Base-by-base conservation (phyloP, 176 grass and related monocot species). In the Miscanthus lutarioriparius region DNA sequence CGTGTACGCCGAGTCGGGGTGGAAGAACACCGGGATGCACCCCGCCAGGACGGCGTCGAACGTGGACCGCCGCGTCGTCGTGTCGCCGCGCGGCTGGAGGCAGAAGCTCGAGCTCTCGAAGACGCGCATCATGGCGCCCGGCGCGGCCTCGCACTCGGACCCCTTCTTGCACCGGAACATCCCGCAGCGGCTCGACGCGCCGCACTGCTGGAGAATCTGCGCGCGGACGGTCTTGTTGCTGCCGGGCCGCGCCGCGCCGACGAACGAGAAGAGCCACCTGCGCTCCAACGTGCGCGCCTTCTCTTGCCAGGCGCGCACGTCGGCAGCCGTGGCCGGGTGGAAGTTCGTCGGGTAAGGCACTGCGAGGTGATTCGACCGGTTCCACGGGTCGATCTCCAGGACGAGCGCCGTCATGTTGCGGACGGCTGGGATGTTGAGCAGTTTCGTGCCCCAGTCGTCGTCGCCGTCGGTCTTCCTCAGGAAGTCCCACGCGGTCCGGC, bases 11-110 rank as follows among this genome's bases (percentile, higher is more conserved):
- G 92, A 90, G 8, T 77, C 43, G 0, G 87, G 90, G 67, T 82
- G 76, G 83, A 94, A 92, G 63, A 94, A 91, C 51, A 94, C 89
- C 2, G 89, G 92, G 35, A 94, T 86, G 77, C 92, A 94, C 12
- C 92, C 89, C 14, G 89, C 89, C 4, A 94, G 67, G 67, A 94
- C 82, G 54, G 87, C 71, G 81, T 94, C 92, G 80, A 94, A 94
- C 72, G 90, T 83, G 28, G 92, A 94, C 40, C 78, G 69, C 72
- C 89, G 88, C 41, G 90, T 92, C n/a, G 80, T 37, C 0, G 82
- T 82, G 67, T 94, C 92, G 1, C 90, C 89, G 12, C 87, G 87
- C 30, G 92, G 92, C 80, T 92, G 93, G 4, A 95, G 74, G 83
- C 93, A 95, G 77, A 92, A 95, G 2, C 0, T 41, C 9, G 87